Conservation (phyloP, 2,329 filamentous ascomycete species). For the Alternaria viburni region DNA sequence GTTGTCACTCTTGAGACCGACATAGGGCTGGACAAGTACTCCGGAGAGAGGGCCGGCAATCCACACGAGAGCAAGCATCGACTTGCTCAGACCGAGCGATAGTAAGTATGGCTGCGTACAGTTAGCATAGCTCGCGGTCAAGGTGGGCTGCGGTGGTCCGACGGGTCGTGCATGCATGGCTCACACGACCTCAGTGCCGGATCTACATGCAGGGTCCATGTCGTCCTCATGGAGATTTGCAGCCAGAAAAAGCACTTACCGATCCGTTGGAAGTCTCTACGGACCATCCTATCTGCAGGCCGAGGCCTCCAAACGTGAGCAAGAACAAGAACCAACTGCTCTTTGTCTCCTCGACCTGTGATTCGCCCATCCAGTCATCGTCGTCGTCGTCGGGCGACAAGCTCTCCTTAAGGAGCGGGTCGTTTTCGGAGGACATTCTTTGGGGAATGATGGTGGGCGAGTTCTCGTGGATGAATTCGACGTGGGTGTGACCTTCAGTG, state of each 20-base stretch:
- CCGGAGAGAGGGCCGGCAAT: slow-evolving; percentile 63
- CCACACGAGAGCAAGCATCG: slow-evolving; percentile 60
- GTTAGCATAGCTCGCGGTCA: background rate
- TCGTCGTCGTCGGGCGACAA: slow-evolving; percentile 39
- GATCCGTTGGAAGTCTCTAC: slow-evolving; percentile 94
- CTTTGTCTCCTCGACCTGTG: slow-evolving; percentile 70
- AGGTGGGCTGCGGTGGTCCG: background rate
- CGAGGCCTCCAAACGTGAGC: slow-evolving; percentile 84
- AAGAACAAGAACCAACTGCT: slow-evolving; percentile 85
- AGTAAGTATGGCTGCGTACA: slow-evolving; percentile 56
- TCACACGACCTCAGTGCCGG: background rate
- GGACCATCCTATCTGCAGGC: slow-evolving; percentile 92
- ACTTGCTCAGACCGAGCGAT: slow-evolving; percentile 60
- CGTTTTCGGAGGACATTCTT: slow-evolving; percentile 38
- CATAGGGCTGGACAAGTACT: slow-evolving; percentile 60
- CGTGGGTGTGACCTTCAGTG: slow-evolving; percentile 22
- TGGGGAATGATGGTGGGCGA: slow-evolving; percentile 43
- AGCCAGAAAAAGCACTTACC: slow-evolving; percentile 48
- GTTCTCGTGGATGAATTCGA: slow-evolving; percentile 42
- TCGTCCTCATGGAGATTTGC: background rate
- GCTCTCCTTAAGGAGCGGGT: slow-evolving; percentile 42
- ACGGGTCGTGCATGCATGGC: background rate
- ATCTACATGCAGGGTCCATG: slow-evolving; percentile 10
- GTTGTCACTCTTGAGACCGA: slow-evolving; percentile 61
- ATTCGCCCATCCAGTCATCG: slow-evolving; percentile 51